phyloP scores from a whole-genome alignment of 2,329 filamentous ascomycete genomes.

The Chaetomium olivaceum region DNA sequence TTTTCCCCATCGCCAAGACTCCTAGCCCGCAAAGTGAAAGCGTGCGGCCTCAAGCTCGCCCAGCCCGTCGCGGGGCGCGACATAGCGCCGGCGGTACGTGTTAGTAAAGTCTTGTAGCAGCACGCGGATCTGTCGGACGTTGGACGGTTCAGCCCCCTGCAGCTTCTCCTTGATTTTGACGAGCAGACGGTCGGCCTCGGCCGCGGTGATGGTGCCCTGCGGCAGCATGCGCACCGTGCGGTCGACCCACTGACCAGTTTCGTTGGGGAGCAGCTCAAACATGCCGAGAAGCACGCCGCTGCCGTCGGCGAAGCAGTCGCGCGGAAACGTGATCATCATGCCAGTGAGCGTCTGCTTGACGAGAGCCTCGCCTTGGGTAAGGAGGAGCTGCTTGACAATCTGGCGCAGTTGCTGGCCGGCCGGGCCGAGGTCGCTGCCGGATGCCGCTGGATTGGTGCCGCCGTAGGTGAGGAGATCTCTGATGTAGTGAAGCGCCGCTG shows the following conservation, averaged over 20 bases:
- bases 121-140: slow-evolving; percentile 74
- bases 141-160: slow-evolving; percentile 59
- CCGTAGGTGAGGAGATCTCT: slow-evolving; percentile 90
- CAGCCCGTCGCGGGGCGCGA: slow-evolving; percentile 89
- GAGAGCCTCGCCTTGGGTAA: slow-evolving; percentile 70
- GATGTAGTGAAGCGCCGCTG: slow-evolving; percentile 88
- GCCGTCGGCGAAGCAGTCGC: slow-evolving; percentile 92
- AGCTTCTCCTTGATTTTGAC: slow-evolving; percentile 78
- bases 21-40: slow-evolving; percentile 73
- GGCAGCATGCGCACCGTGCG: slow-evolving; percentile 83
- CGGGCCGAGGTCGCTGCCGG: slow-evolving; percentile 54
- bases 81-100: slow-evolving; percentile 87
- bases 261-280: slow-evolving; percentile 80
- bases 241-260: slow-evolving; percentile 81
- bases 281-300: slow-evolving; percentile 88
- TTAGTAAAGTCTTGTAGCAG: slow-evolving; percentile 96
- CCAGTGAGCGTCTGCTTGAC: slow-evolving; percentile 90
- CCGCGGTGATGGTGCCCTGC: slow-evolving; percentile 73
- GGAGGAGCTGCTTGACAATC: slow-evolving; percentile 71
- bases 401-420: slow-evolving; percentile 69
- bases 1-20: background rate
- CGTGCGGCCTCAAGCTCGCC: slow-evolving; percentile 82
- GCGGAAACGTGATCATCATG: slow-evolving; percentile 99
- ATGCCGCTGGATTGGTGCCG: slow-evolving; percentile 69
- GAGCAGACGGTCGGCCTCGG: slow-evolving; percentile 80